phyloP scores from a whole-genome alignment of 306 rosid genomes.

The Glycine tomentella region DNA sequence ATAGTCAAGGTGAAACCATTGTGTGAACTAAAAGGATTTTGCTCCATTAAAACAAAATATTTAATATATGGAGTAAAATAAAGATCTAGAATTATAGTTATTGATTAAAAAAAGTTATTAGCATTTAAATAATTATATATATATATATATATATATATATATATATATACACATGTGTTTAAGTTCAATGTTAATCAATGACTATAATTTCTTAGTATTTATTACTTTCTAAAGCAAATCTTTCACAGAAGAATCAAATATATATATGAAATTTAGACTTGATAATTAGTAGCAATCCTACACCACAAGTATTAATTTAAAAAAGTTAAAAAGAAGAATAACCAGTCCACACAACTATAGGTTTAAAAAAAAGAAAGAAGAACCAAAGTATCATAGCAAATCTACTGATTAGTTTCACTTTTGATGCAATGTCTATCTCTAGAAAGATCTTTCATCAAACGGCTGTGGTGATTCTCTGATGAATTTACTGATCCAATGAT shows the following conservation, averaged over 20 bases:
- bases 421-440: slow-evolving; percentile 24
- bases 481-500: slow-evolving; percentile 31
- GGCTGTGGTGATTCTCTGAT: slow-evolving; percentile 45
- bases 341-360: neutral
- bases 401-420: slow-evolving; percentile 7
- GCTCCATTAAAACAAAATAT: neutral
- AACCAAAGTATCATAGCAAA: slow-evolving; percentile 1
- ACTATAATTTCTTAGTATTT: neutral
- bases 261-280: neutral
- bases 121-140: neutral
- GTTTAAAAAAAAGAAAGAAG: neutral
- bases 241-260: neutral
- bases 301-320: neutral
- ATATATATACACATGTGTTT: neutral
- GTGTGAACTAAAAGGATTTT: neutral
- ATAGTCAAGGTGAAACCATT: neutral
- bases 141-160: too few species aligned
- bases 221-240: neutral
- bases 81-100: neutral
- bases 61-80: neutral
- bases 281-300: neutral
- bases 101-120: neutral
- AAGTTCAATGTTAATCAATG: neutral
- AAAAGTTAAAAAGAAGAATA: slow-evolving; percentile 1
- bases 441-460: slow-evolving; percentile 35